phyloP scores from a whole-genome alignment of 306 rosid species.

The Carpinus viminea region DNA sequence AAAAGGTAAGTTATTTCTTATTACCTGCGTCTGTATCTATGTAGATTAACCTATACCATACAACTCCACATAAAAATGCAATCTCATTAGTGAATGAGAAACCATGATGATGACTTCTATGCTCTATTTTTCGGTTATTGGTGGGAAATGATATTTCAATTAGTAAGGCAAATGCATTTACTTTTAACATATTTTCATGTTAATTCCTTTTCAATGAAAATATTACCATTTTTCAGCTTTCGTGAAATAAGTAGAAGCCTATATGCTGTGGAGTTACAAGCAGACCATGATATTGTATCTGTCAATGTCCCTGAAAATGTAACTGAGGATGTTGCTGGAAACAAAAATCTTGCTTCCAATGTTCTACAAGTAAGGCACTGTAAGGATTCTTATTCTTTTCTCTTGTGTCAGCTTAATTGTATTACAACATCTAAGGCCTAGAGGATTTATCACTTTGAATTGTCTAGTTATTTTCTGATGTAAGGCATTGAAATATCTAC shows the following conservation, averaged over 20 bases:
- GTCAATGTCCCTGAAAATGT: conserved; percentile 72
- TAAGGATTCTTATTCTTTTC: conserved; percentile 43
- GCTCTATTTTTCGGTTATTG: background rate
- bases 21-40: conserved; percentile 11
- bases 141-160: background rate
- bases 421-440: background rate
- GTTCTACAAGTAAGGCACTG: conserved; percentile 88
- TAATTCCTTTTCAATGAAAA: conserved; percentile 22
- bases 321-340: conserved; percentile 80
- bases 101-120: background rate
- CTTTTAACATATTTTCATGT: background rate
- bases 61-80: conserved; percentile 11
- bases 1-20: conserved; percentile 52
- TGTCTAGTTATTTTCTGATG: background rate
- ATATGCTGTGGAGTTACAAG: conserved; percentile 61
- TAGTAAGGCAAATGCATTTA: background rate
- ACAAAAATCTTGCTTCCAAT: conserved; percentile 83
- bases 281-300: conserved; percentile 46
- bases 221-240: conserved; percentile 51
- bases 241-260: conserved; percentile 45
- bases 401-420: conserved; percentile 10
- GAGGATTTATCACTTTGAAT: background rate
- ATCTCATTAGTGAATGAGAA: background rate
- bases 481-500: conserved; percentile 28
- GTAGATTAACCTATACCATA: background rate